Evolutionary conservation across 108 stramenopile genomes (phyloP).

Genomic region (Pelagomonas calceolata): DNA sequence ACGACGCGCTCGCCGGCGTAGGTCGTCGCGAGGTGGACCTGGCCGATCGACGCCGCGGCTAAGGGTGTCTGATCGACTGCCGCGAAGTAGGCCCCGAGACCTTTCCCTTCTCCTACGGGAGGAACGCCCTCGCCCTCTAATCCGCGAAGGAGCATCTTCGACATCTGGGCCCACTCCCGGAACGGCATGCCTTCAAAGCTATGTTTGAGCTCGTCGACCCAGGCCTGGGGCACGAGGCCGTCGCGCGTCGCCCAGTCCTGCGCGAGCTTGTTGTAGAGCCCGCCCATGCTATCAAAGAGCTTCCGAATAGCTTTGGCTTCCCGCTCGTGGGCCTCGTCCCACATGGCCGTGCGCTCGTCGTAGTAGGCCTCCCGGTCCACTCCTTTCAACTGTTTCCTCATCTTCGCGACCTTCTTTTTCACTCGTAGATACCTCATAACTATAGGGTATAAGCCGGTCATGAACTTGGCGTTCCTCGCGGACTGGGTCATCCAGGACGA

Average conservation of each 20-base stretch:
- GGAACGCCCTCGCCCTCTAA: neutral
- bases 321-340: neutral
- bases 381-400: neutral
- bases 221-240: neutral
- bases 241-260: constrained; percentile 1
- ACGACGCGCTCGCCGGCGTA: neutral
- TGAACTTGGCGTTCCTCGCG: too few species aligned
- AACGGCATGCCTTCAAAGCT: neutral
- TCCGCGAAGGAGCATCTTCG: neutral
- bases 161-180: neutral
- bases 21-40: neutral
- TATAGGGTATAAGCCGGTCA: too few species aligned
- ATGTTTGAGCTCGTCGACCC: neutral
- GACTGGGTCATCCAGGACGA: too few species aligned
- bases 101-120: neutral
- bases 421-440: neutral
- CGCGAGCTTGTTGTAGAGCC: neutral
- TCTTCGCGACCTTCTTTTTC: neutral
- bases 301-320: neutral
- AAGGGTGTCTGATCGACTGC: neutral
- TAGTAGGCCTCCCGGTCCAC: neutral
- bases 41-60: neutral
- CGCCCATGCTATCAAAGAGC: neutral
- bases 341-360: neutral
- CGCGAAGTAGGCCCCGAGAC: neutral